Base-by-base conservation (phyloP, 768 basidiomycete species). In the Exidia glandulosa region DNA sequence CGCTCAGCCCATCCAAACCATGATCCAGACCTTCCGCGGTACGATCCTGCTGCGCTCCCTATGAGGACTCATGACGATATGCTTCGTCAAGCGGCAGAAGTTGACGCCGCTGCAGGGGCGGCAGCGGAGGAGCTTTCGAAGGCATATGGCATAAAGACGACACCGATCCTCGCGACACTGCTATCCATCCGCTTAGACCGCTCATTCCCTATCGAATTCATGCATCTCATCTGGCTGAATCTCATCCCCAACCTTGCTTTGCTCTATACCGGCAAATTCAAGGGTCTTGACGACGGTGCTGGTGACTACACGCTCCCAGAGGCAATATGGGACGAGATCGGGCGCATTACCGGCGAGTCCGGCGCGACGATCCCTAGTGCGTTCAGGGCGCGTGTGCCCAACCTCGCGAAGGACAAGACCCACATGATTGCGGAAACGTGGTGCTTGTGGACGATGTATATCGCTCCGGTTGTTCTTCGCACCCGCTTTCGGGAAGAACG, bases 191-290 rank as follows among this genome's bases (percentile, higher is more conserved):
- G 23, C 31, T 58, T 66, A n/a, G n/a, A n/a, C n/a, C n/a, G n/a
- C n/a, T n/a, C n/a, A n/a, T n/a, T n/a, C n/a, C n/a, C n/a, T n/a
- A 61, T 62, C 67, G 78, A 81, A 57, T 77, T 79, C 66, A 79
- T 81, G 75, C 79, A 82, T 57, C 68, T 78, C 0, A 66, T 80
- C 31, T 75, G 66, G 63, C 77, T 78, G 62, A 81, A 81, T 62
- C 55, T 78, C 2, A 62, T 77, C 31, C 66, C 63, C 25, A 77
- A 75, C 57, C 68, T 82, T 2, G 64, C 79, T 33, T 23, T 60
- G 0, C 63, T 77, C 0, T 76, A 77, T 76, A 74, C 69, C 1
- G 75, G 76, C 0, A 60, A 65, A 14, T 79, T 70, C 69, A 80
- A 79, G 62, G 73, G 64, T 5, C 63, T 78, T 2, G 69, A 76